Evolutionary conservation across 768 basidiomycete species (phyloP).

Genomic region (Tricholomella constricta): DNA sequence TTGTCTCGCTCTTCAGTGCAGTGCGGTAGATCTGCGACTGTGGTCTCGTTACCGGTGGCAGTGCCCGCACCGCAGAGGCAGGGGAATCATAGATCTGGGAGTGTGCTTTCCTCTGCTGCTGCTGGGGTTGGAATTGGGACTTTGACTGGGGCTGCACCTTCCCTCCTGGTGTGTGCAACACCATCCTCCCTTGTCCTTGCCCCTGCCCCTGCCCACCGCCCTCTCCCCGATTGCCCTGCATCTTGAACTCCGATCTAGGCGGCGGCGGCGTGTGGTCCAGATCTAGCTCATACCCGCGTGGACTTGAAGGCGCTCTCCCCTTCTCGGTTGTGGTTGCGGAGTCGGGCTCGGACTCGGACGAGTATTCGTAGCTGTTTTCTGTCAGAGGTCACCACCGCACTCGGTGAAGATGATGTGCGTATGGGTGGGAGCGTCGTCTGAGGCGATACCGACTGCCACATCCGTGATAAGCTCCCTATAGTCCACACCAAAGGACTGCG

Average conservation of each 20-base stretch:
- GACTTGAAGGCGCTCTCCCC: constrained; percentile 25
- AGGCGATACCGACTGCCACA: no score
- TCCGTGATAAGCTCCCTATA: constrained; percentile 78
- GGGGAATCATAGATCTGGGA: constrained; percentile 15
- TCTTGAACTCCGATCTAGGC: constrained; percentile 9
- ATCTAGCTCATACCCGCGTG: constrained; percentile 17
- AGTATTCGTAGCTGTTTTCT: constrained; percentile 12
- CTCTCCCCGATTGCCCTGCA: constrained; percentile 4
- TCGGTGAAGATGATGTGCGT: no score
- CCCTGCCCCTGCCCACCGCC: not conserved
- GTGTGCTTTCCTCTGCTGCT: constrained; percentile 25
- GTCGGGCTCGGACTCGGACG: constrained; percentile 8
- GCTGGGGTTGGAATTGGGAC: constrained; percentile 5
- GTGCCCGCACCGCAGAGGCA: not conserved
- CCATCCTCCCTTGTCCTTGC: constrained; percentile 11
- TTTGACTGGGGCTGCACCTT: not conserved
- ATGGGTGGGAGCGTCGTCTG: no score
- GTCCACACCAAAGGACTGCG: constrained; percentile 86
- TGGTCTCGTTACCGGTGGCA: not conserved
- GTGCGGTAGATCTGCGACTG: constrained; percentile 12
- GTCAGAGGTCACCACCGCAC: no score
- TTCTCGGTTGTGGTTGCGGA: no score
- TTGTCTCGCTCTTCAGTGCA: constrained; percentile 6
- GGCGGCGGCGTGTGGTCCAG: constrained; percentile 23
- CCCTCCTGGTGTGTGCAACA: constrained; percentile 6